Percentiles rank a stretch among this genome's conserved stretches.
phyloP scores from a whole-genome alignment of 176 grass and related monocot species.

The Paspalum notatum region DNA sequence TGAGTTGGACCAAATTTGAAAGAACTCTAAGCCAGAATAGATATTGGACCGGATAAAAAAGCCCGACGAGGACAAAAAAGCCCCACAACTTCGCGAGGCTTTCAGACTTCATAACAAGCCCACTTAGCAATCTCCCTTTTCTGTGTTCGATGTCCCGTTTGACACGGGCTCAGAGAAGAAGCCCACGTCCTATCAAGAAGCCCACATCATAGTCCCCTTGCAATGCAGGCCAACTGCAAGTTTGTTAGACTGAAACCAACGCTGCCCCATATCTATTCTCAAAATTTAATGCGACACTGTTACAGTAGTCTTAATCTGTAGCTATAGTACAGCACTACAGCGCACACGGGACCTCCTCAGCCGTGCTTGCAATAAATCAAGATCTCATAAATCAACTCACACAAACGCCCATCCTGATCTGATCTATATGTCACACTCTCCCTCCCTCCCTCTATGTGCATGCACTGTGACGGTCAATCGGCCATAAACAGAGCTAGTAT shows the following conservation, averaged over 20 bases:
- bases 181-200: neutral
- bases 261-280: too few relatives aligned
- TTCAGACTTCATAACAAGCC: too few relatives aligned
- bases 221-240: neutral
- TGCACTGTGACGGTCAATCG: neutral
- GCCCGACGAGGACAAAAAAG: too few relatives aligned
- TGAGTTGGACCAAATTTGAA: too few relatives aligned
- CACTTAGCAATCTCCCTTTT: too few relatives aligned
- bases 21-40: too few relatives aligned
- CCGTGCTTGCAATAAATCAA: conserved; percentile 6
- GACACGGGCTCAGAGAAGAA: neutral
- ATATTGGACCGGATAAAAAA: too few relatives aligned
- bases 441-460: neutral
- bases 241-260: too few relatives aligned
- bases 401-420: neutral
- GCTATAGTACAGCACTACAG: neutral
- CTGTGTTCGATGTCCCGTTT: too few relatives aligned
- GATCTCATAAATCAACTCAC: conserved; percentile 34
- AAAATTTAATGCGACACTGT: too few relatives aligned
- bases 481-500: neutral
- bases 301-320: too few relatives aligned
- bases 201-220: neutral
- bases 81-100: too few relatives aligned
- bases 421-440: neutral
- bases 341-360: neutral